These are phyloP conservation scores for Debaryomyces nepalensis DNA, from an alignment of 1,139 yeast species.

Conservation along the genomic window DNA sequence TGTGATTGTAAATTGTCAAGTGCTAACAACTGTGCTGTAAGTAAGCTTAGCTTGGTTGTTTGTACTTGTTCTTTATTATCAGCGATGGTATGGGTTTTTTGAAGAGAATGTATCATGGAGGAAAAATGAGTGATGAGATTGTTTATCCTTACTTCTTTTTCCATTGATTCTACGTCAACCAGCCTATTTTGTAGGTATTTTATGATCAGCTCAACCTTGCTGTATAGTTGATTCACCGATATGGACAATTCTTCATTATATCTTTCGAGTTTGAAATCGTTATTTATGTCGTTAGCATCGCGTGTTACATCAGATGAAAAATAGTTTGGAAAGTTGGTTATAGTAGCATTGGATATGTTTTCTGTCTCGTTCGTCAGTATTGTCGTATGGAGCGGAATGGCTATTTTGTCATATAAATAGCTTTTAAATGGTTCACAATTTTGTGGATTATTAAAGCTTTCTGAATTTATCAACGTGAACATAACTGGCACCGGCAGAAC, in stretches of 20 bases:
- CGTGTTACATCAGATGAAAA: constrained; percentile 12
- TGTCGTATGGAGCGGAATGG: constrained; percentile 17
- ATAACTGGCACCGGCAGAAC: constrained; percentile 11
- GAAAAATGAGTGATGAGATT: constrained; percentile 32
- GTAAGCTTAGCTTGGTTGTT: constrained; percentile 32
- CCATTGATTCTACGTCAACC: constrained; percentile 14
- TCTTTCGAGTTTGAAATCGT: constrained; percentile 11
- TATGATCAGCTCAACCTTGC: constrained; percentile 26
- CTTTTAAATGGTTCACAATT: constrained; percentile 10
- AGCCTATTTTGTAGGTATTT: constrained; percentile 21
- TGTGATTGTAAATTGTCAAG: constrained; percentile 30
- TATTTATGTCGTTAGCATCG: constrained; percentile 14
- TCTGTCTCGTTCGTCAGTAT: constrained; percentile 31
- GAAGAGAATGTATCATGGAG: constrained; percentile 25
- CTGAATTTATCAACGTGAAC: constrained; percentile 1
- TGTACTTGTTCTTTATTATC: constrained; percentile 23
- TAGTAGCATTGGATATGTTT: constrained; percentile 32
- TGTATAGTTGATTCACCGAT: constrained; percentile 29
- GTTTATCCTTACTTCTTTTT: constrained; percentile 21
- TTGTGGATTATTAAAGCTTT: not conserved
- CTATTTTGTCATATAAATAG: constrained; percentile 6
- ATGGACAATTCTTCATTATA: constrained; percentile 22
- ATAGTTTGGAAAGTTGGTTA: constrained; percentile 31
- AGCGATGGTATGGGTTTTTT: constrained; percentile 10
- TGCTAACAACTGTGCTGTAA: constrained; percentile 34